A percentile compares a stretch with the other conserved stretches of the same genome.
phyloP scores from a whole-genome alignment of 1,284 basidiomycete genomes.

The Pascua sp. region DNA sequence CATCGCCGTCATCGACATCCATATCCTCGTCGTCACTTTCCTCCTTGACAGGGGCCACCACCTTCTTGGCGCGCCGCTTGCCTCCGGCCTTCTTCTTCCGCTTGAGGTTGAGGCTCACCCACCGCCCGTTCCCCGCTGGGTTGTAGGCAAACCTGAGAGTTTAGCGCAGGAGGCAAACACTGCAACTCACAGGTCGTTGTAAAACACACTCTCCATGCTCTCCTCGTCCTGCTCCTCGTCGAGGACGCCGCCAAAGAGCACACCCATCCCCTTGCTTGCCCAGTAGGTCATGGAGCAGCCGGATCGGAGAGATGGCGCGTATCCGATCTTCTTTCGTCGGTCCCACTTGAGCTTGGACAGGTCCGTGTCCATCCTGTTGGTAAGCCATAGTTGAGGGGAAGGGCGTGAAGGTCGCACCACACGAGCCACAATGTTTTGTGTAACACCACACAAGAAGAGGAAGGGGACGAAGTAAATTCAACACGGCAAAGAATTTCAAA shows the following conservation, averaged over 20 bases:
- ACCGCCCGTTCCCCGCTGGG: conserved; percentile 69
- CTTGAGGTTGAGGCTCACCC: conserved; percentile 70
- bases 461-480: no score
- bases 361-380: conserved; percentile 50
- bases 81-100: conserved; percentile 56
- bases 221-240: conserved; percentile 88
- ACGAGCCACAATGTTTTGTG: not conserved
- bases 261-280: conserved; percentile 61
- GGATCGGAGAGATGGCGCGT: conserved; percentile 66
- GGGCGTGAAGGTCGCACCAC: no score
- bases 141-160: conserved; percentile 71
- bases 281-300: conserved; percentile 40
- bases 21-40: conserved; percentile 33
- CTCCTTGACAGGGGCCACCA: conserved; percentile 33
- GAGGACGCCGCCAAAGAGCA: conserved; percentile 86
- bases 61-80: conserved; percentile 29
- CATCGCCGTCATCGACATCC: conserved; percentile 9
- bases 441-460: no score
- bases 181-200: conserved; percentile 68
- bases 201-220: conserved; percentile 75
- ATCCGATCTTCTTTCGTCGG: conserved; percentile 72
- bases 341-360: conserved; percentile 74
- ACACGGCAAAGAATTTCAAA: no score
- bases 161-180: not conserved
- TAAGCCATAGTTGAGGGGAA: not conserved